A percentile compares a stretch with the other conserved stretches of the same genome.
Conservation (phyloP, 164 flowering plant genomes). For the Sextonia rubra region DNA sequence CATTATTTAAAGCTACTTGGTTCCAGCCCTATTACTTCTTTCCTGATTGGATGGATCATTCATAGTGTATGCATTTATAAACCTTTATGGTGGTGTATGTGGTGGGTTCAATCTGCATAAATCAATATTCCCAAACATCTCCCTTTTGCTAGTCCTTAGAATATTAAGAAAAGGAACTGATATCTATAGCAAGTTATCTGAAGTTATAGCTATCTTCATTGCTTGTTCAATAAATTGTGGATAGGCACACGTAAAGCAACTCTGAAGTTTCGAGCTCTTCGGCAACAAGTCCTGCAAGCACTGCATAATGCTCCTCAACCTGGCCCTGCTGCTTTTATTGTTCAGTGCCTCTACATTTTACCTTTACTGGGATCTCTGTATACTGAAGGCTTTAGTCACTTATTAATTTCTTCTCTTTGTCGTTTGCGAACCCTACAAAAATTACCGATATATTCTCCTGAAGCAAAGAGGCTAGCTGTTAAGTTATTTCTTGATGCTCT, state of each 20-base stretch:
- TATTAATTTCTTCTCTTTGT: conserved; percentile 65
- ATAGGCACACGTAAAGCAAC: conserved; percentile 79
- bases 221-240: not conserved
- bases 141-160: too few relatives aligned
- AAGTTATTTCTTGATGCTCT: conserved; percentile 47
- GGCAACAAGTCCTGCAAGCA: conserved; percentile 54
- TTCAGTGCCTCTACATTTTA: conserved; percentile 61
- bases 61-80: too few relatives aligned
- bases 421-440: conserved; percentile 43
- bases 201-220: not conserved
- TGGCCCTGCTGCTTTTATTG: conserved; percentile 64
- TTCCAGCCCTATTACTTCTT: too few relatives aligned
- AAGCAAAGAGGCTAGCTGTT: conserved; percentile 57
- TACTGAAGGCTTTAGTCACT: conserved; percentile 83
- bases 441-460: conserved; percentile 27
- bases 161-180: too few relatives aligned
- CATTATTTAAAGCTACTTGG: not conserved
- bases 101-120: too few relatives aligned
- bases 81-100: too few relatives aligned
- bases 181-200: too few relatives aligned
- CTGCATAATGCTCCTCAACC: conserved; percentile 55
- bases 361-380: conserved; percentile 52
- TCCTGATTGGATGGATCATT: too few relatives aligned
- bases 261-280: conserved; percentile 66
- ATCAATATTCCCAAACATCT: too few relatives aligned